Base-by-base conservation (phyloP, 1,139 yeast species). In the Saccharomycopsis crataegensis region DNA sequence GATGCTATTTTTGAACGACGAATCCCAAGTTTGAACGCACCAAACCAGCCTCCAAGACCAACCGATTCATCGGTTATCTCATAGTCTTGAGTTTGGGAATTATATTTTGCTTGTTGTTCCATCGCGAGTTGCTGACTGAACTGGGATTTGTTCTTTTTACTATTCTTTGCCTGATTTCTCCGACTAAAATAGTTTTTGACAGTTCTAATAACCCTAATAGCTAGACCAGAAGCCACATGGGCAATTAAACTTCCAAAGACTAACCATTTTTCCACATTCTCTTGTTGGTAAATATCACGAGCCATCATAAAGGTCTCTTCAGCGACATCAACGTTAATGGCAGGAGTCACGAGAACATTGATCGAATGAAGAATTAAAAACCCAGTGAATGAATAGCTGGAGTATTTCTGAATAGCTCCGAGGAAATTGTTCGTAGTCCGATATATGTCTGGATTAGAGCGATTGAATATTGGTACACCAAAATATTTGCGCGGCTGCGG, bases 271-370 rank as follows among this genome's bases (percentile, higher is more conserved):
- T 85, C 93, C 16, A 80, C 67, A 1, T 69, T 60, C 0, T 82
- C 76, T 1, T 74, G 66, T 54, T 81, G 86, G 64, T 86, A 86
- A 0, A 86, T 63, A 8, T 82, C 77, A 48, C 90, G 70, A 0
- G 83, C 79, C 68, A 83, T 71, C 57, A 82, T 79, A 56, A 86
- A 72, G 14, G 82, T 64, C 52, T 83, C 82, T 56, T 83, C 78
- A 11, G 80, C 79, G 1, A 72, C 60, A 0, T 47, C 46, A 32
- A 56, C 11, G 7, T 46, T 69, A 69, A 12, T 71, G 57, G 1
- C 82, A 0, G 94, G 94, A 0, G 79, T 73, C 1, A 78, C 60
- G 1, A 80, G 70, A 6, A 83, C 86, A 0, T 85, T 72, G 1
- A 79, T 61, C 0, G 79, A 66, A 63, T 86, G 95, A 28, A 86